Evolutionary conservation across 805 yeast species (phyloP).

Genomic region (Sugiyamaella valdiviana): DNA sequence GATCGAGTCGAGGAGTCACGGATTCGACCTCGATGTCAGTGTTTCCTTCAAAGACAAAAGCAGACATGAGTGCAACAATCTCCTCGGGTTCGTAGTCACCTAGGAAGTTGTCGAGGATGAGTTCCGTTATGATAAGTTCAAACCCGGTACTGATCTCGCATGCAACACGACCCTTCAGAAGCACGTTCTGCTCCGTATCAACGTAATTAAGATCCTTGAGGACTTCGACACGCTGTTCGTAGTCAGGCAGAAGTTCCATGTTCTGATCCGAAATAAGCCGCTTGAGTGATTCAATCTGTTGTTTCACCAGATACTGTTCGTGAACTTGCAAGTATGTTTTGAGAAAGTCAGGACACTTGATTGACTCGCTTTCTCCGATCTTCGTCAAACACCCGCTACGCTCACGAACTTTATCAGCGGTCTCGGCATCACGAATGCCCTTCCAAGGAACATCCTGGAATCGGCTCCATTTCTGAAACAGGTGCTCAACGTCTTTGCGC

Average conservation of each 20-base stretch:
- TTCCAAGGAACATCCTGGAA: conserved; percentile 43
- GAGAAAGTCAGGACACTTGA: conserved; percentile 40
- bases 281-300: conserved; percentile 50
- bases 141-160: conserved; percentile 78
- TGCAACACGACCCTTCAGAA: conserved; percentile 84
- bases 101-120: conserved; percentile 82
- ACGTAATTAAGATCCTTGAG: conserved; percentile 73
- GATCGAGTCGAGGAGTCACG: conserved; percentile 75
- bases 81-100: conserved; percentile 94
- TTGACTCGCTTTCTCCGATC: conserved; percentile 28
- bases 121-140: conserved; percentile 83
- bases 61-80: conserved; percentile 88
- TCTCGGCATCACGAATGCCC: conserved; percentile 31
- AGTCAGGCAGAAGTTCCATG: conserved; percentile 84
- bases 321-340: conserved; percentile 42
- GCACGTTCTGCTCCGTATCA: conserved; percentile 65
- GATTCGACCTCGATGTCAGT: conserved; percentile 63
- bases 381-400: conserved; percentile 34
- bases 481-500: conserved; percentile 2
- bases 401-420: conserved; percentile 36
- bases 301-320: conserved; percentile 40
- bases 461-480: conserved; percentile 11
- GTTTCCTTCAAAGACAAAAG: conserved; percentile 88
- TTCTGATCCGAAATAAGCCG: conserved; percentile 77
- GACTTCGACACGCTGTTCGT: conserved; percentile 80